Evolutionary conservation across 257 asterid genomes (phyloP).

Genomic region (Penstemon eatonii): DNA sequence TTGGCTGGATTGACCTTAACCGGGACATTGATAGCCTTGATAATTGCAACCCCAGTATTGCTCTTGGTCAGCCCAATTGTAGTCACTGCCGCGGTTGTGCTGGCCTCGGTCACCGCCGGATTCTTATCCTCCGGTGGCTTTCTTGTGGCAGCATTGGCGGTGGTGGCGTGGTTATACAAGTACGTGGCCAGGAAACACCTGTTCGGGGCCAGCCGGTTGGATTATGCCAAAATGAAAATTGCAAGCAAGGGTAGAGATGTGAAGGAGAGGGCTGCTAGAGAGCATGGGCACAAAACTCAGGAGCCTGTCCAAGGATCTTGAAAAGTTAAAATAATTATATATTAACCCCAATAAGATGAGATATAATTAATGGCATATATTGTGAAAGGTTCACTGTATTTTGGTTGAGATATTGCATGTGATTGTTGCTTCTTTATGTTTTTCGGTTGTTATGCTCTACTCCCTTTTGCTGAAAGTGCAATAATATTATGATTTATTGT

Average conservation of each 20-base stretch:
- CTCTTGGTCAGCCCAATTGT: constrained; percentile 38
- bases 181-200: constrained; percentile 32
- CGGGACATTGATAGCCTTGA: constrained; percentile 36
- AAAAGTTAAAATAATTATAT: neutral
- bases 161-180: constrained; percentile 29
- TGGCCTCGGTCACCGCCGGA: constrained; percentile 28
- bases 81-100: constrained; percentile 28
- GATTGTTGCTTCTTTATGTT: neutral
- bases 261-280: constrained; percentile 39
- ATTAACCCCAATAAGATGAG: too few species aligned
- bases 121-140: constrained; percentile 42
- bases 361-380: too few species aligned
- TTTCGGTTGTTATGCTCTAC: neutral
- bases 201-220: constrained; percentile 25
- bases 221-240: constrained; percentile 28
- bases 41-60: constrained; percentile 36
- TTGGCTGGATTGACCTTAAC: constrained; percentile 40
- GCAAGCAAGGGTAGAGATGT: constrained; percentile 31
- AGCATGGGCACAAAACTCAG: constrained; percentile 20
- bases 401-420: neutral
- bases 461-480: neutral
- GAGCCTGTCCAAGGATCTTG: constrained; percentile 19
- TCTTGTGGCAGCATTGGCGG: constrained; percentile 33
- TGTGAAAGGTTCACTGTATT: too few species aligned
- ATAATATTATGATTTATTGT: neutral